Evolutionary conservation across 2,329 filamentous ascomycete genomes (phyloP).

Genomic region (Nigrospora oryzae): DNA sequence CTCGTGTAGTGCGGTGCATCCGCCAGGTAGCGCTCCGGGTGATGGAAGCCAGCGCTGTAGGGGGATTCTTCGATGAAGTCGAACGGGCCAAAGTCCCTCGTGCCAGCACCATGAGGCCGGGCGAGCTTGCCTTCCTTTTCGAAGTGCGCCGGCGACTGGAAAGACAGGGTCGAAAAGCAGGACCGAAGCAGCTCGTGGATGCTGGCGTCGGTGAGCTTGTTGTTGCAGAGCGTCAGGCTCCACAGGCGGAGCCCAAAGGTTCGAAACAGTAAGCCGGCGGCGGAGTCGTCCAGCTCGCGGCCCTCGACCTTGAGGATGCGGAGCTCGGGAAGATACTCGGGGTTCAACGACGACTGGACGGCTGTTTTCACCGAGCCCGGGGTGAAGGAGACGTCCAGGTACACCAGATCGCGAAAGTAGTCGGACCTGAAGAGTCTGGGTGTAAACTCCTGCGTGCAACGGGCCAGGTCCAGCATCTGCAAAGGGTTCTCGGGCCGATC

Average conservation of each 20-base stretch:
- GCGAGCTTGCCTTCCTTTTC: slow-evolving; percentile 37
- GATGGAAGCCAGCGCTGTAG: slow-evolving; percentile 32
- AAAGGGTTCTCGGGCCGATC: slow-evolving; percentile 12
- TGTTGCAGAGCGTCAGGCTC: slow-evolving; percentile 47
- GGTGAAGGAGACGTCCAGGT: slow-evolving; percentile 43
- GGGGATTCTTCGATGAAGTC: slow-evolving; percentile 37
- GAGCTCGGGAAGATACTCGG: slow-evolving; percentile 32
- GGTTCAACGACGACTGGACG: slow-evolving; percentile 21
- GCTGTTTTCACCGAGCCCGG: slow-evolving; percentile 33
- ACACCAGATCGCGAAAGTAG: slow-evolving; percentile 33
- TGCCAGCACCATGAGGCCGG: slow-evolving; percentile 17
- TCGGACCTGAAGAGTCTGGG: slow-evolving; percentile 27
- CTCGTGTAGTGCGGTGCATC: slow-evolving; percentile 36
- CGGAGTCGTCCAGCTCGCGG: slow-evolving; percentile 35
- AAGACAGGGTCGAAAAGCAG: slow-evolving; percentile 22
- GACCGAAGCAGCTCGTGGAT: slow-evolving; percentile 22
- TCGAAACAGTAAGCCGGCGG: slow-evolving; percentile 23
- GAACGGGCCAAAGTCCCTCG: slow-evolving; percentile 29
- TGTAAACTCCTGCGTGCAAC: slow-evolving; percentile 30
- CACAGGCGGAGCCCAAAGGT: slow-evolving; percentile 34
- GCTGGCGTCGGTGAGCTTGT: slow-evolving; percentile 38
- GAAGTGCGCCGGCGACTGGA: slow-evolving; percentile 29
- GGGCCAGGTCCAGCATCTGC: slow-evolving; percentile 35
- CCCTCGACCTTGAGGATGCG: slow-evolving; percentile 42
- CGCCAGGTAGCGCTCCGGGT: slow-evolving; percentile 37